Conservation (phyloP, 2,329 filamentous ascomycete species). For the Venturia carpophila region DNA sequence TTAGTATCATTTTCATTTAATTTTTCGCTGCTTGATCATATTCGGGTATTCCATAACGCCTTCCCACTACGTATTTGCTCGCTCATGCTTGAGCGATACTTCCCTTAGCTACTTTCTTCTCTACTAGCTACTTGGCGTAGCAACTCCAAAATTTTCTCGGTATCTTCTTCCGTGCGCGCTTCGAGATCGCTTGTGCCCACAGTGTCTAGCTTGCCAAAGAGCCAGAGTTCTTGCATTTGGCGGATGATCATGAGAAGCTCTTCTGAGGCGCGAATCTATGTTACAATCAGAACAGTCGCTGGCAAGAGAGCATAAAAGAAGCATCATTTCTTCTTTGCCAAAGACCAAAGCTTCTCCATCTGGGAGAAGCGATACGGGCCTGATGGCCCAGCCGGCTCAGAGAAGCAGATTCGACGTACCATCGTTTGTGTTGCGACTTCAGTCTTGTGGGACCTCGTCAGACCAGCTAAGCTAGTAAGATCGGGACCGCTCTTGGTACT, state of each 20-base stretch:
- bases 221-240: constrained; percentile 58
- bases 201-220: constrained; percentile 57
- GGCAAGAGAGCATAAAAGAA: neutral
- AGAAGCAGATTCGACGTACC: neutral
- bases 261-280: constrained; percentile 53
- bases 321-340: neutral
- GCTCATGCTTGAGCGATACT: neutral
- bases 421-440: constrained; percentile 7
- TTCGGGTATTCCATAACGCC: constrained; percentile 1
- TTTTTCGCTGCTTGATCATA: neutral
- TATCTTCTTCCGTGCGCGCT: constrained; percentile 40
- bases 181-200: constrained; percentile 38
- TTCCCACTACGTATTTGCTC: neutral
- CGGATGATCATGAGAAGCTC: constrained; percentile 54
- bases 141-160: constrained; percentile 39
- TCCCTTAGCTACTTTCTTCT: neutral
- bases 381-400: neutral
- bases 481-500: neutral
- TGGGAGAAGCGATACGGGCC: too few relatives aligned
- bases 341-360: too few relatives aligned
- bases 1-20: too few relatives aligned
- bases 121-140: constrained; percentile 27
- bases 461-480: constrained; percentile 7
- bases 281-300: neutral
- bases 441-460: neutral